Evolutionary conservation across 768 basidiomycete genomes (phyloP), one percentile per base, ranked within the genome.

Genomic region (Trametes sanguinea): DNA sequence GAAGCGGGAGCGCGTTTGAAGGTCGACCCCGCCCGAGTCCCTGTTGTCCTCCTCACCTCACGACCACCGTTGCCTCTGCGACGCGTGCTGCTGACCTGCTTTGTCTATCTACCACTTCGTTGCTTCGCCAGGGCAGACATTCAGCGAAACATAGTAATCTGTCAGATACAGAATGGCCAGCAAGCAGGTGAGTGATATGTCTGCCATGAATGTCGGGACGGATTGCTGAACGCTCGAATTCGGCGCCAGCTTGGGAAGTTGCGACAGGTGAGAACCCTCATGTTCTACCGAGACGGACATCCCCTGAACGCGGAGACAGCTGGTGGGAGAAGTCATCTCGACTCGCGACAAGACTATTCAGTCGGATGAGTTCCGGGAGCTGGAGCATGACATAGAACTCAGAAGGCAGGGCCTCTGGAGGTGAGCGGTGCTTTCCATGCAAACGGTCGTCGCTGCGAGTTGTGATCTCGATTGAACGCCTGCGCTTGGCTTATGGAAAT

Each of bases 321-420:
- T 92, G 90, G 92, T 91, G 5, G 92, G 90, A 44, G 93, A 95
- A 76, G 89, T 91, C 67, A 92, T 97, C 55, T 87, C 90, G 43
- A 83, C 88, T 27, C 84, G 88, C 65, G 91, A 94, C 72, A 95
- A 90, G 80, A 87, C 90, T 2, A 75, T 83, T 45, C 81, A 89
- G 35, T 85, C 89, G 2, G 88, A 89, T 29, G 93, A 94, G 64
- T 90, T 95, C 72, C 82, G 77, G 40, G 90, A 89, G 51, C 78
- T 95, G 47, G 92, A 95, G 74, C 81, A 83, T 68, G 94, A 96
- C 71, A 85, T 97, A 32, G 93, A 95, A 54, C 76, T 93, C 33
- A 78, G 93, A 52, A 84, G 85, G 69, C 83, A 85, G 47, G 93
- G 94, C 32, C 80, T 89, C 40, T 78, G 84, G 61, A 80, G 84